Base-by-base conservation (phyloP, 2,329 filamentous ascomycete species). In the Hymenoscyphus scutula region DNA sequence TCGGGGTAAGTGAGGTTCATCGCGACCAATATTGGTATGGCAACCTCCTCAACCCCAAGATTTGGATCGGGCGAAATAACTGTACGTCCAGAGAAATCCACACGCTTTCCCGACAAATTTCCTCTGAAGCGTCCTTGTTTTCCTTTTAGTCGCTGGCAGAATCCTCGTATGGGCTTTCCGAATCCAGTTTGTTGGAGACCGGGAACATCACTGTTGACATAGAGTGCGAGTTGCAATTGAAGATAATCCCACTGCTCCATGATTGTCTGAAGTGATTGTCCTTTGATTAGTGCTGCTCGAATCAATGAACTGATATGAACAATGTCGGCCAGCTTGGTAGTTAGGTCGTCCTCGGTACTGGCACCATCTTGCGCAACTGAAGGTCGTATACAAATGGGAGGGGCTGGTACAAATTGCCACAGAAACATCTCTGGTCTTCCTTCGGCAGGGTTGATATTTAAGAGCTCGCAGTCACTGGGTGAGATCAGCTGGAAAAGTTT, bases 241-340 rank as follows among this genome's bases (percentile, higher is more conserved):
- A 99, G 80, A 72, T 94, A 98, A 73, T 99, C 95, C 95, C 95
- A 99, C 71, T 97, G 92, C 74, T 99, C 95, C 88, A 98, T 96
- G 62, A 98, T 90, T 0, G 91, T 96, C 68, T 90, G 86, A 1
- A 99, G 84, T 0, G 92, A 87, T 15, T 93, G 90, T 10, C 94
- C 94, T 69, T 92, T 92, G 64, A 89, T 83, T 17, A 98, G 77
- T 0, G 92, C 91, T 25, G 91, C 89, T 57, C 90, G 88, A 66
- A 99, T 91, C 70, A 96, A 86, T 60, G 90, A 89, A 73, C 93
- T 97, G 67, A 96, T 91, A 71, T 96, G 91, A 10, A 97, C 89
- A 67, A 99, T 98, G 74, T 99, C 94, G 32, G 92, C 90, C n/a
- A 99, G 84, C 75, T 98, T 97, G 59, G 94, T 93, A 0, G 95